Evolutionary conservation across 129 eudicot genomes (phyloP).

Genomic region (Flaveria linearis): DNA sequence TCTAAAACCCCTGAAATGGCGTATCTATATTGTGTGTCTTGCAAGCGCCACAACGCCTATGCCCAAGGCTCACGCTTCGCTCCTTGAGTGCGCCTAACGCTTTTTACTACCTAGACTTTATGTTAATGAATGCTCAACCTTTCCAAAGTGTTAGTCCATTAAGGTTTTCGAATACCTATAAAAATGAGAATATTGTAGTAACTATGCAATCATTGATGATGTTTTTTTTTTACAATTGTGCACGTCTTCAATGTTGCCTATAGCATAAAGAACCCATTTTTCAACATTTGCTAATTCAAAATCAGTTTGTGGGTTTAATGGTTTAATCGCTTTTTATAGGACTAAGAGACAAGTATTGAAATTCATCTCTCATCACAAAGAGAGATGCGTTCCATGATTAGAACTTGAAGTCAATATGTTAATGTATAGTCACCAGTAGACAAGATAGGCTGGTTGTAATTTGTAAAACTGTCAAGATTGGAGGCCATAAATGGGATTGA

Average conservation of each 20-base stretch:
- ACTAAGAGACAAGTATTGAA: no score
- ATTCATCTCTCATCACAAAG: constrained; percentile 12
- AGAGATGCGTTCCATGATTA: neutral
- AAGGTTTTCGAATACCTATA: neutral
- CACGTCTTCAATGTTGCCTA: neutral
- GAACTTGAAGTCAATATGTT: neutral
- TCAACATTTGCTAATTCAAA: no score
- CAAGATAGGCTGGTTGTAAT: neutral
- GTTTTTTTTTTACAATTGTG: neutral
- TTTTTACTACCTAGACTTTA: neutral
- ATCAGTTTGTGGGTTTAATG: no score
- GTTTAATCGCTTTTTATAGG: no score
- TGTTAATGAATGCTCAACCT: neutral
- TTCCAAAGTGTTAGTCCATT: neutral
- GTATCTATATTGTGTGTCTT: no score
- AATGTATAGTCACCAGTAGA: neutral
- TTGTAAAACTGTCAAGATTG: neutral
- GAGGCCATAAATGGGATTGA: neutral
- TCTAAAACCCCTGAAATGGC: no score
- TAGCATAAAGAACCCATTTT: neutral
- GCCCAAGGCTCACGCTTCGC: no score
- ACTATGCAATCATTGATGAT: neutral
- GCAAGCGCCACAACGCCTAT: no score
- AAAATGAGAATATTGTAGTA: neutral
- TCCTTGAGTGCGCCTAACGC: no score